A percentile compares a stretch with the other conserved stretches of the same genome.
These are phyloP conservation scores for Phoma herbarum DNA, from an alignment of 2,329 filamentous ascomycete species.

Conservation along the genomic window DNA sequence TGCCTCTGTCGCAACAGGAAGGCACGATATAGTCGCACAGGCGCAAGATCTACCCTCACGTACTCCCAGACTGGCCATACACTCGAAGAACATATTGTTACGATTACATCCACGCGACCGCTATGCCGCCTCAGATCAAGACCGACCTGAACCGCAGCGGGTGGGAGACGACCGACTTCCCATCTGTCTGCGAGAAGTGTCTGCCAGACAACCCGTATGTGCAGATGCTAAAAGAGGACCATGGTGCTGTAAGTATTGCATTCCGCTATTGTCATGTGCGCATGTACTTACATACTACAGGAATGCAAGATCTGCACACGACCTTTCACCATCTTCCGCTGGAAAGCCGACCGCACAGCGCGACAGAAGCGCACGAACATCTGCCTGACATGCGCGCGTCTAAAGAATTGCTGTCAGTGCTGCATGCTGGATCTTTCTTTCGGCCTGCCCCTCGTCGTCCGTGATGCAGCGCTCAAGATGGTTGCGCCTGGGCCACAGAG, in stretches of 20 bases:
- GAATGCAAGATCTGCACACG: conserved; percentile 80
- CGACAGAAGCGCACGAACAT: conserved; percentile 95
- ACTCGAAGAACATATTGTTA: neutral
- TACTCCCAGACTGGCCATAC: conserved; percentile 15
- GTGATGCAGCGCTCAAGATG: conserved; percentile 97
- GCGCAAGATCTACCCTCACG: conserved; percentile 8
- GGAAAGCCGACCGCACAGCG: conserved; percentile 90
- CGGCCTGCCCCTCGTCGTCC: conserved; percentile 90
- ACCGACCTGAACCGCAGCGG: conserved; percentile 94
- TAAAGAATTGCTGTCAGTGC: conserved; percentile 99
- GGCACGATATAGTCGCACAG: conserved; percentile 8
- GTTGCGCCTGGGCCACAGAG: conserved; percentile 91
- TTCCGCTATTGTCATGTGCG: conserved; percentile 73
- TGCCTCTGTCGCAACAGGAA: conserved; percentile 7
- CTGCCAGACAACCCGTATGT: conserved; percentile 97
- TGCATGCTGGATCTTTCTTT: conserved; percentile 99
- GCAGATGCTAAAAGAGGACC: conserved; percentile 98
- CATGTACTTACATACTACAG: conserved; percentile 59
- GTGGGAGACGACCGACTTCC: conserved; percentile 93
- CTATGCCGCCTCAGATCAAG: conserved; percentile 91
- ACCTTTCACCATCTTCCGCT: conserved; percentile 94
- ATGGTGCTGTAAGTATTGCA: conserved; percentile 77
- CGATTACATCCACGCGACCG: conserved; percentile 3
- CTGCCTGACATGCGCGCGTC: conserved; percentile 92
- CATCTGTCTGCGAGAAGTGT: conserved; percentile 89